A percentile compares a stretch with the other conserved stretches of the same genome.
Evolutionary conservation across 2,329 filamentous ascomycete species (phyloP).

Genomic region (Didymella sp.): DNA sequence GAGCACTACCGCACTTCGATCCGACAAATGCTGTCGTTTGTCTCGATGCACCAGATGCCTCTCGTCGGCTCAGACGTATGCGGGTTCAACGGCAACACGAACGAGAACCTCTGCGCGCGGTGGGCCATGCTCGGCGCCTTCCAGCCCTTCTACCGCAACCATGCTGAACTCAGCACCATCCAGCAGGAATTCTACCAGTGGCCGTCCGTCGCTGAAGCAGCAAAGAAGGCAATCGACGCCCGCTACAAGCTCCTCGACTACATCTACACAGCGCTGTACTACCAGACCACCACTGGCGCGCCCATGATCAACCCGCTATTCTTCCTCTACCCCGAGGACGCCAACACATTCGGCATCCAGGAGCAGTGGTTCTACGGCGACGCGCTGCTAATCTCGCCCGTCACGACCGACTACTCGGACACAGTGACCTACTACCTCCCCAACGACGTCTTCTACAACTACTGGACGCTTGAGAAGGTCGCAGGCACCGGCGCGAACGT

Average conservation of each 20-base stretch:
- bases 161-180: slow-evolving; percentile 63
- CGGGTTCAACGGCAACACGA: slow-evolving; percentile 73
- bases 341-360: slow-evolving; percentile 60
- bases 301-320: slow-evolving; percentile 74
- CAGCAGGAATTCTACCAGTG: slow-evolving; percentile 77
- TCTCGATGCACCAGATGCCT: slow-evolving; percentile 56
- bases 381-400: slow-evolving; percentile 63
- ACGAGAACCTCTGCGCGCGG: slow-evolving; percentile 73
- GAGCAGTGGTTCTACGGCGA: slow-evolving; percentile 68
- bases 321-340: slow-evolving; percentile 70
- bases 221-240: slow-evolving; percentile 71
- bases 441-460: slow-evolving; percentile 67
- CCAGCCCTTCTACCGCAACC: slow-evolving; percentile 77
- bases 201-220: slow-evolving; percentile 67
- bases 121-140: slow-evolving; percentile 79
- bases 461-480: slow-evolving; percentile 60
- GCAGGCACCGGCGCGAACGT: slow-evolving; percentile 55
- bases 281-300: slow-evolving; percentile 65
- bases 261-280: slow-evolving; percentile 74
- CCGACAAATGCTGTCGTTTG: slow-evolving; percentile 55
- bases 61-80: slow-evolving; percentile 71
- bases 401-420: slow-evolving; percentile 60
- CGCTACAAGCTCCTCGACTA: slow-evolving; percentile 83
- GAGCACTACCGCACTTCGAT: slow-evolving; percentile 54
- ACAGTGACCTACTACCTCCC: slow-evolving; percentile 64